phyloP scores from a whole-genome alignment of 140 eudicot species.

The Flaveria floridana region DNA sequence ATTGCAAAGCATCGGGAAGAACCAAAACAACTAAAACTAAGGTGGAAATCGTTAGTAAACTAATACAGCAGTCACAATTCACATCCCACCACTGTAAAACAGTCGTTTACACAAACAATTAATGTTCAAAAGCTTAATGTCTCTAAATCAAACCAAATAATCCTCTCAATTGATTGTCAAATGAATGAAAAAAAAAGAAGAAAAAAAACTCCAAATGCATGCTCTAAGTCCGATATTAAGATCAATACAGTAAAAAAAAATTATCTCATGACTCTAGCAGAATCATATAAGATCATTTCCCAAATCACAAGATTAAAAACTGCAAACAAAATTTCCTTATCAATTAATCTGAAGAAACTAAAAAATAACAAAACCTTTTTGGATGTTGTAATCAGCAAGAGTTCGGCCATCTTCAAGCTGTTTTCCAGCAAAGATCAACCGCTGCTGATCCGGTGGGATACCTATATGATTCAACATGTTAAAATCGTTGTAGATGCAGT shows the following conservation, averaged over 20 bases:
- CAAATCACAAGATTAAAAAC: no score
- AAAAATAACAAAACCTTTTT: slow-evolving; percentile 38
- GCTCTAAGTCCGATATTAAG: no score
- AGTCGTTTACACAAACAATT: background rate
- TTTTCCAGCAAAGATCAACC: slow-evolving; percentile 53
- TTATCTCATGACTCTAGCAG: no score
- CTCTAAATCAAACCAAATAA: background rate
- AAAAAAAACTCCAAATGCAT: no score
- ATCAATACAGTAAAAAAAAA: background rate
- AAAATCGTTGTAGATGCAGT: slow-evolving; percentile 1
- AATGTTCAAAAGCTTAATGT: background rate
- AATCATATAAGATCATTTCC: no score
- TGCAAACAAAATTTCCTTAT: background rate
- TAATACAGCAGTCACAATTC: no score
- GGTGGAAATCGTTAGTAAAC: no score
- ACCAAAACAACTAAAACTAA: no score
- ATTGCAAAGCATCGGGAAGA: no score
- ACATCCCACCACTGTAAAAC: no score
- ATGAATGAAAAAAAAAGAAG: no score
- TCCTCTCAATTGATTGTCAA: background rate
- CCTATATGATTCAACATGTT: slow-evolving; percentile 25
- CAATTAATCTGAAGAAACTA: background rate
- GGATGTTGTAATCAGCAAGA: slow-evolving; percentile 53
- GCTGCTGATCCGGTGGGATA: slow-evolving; percentile 51
- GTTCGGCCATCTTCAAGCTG: slow-evolving; percentile 53